Evolutionary conservation across 2,329 filamentous ascomycete species (phyloP).

Genomic region (Talaromyces sp.): DNA sequence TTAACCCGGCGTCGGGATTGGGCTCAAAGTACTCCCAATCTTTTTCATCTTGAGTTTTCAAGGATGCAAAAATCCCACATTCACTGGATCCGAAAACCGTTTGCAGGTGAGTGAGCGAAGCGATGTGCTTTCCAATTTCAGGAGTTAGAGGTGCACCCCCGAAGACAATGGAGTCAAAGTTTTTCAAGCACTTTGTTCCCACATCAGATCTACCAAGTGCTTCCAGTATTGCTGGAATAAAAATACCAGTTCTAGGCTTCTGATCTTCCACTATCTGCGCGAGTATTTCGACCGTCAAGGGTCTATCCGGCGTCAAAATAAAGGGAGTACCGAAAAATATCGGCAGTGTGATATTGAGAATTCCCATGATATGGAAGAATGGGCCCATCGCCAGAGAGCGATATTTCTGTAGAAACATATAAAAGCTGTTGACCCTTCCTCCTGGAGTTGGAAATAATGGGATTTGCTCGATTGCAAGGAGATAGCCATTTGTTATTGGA

Average conservation of each 20-base stretch:
- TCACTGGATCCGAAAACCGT: conserved; percentile 12
- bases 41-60: conserved; percentile 7
- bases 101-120: conserved; percentile 4
- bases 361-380: too few relatives aligned
- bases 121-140: not conserved
- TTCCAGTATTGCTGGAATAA: not conserved
- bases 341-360: too few relatives aligned
- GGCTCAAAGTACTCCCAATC: conserved; percentile 42
- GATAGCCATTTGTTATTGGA: conserved; percentile 21
- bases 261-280: too few relatives aligned
- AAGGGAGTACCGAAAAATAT: too few relatives aligned
- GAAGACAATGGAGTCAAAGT: not conserved
- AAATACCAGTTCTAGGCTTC: too few relatives aligned
- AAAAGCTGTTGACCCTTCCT: too few relatives aligned
- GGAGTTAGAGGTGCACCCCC: conserved; percentile 11
- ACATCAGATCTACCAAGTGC: not conserved
- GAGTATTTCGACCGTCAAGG: too few relatives aligned
- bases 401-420: too few relatives aligned
- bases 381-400: too few relatives aligned
- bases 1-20: conserved; percentile 29
- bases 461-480: conserved; percentile 4
- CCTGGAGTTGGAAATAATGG: too few relatives aligned
- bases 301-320: too few relatives aligned
- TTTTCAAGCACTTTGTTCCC: not conserved
- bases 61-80: not conserved